Evolutionary conservation across 805 yeast genomes (phyloP), one percentile per base, ranked within the genome.

Genomic region (Saturnispora quitensis): DNA sequence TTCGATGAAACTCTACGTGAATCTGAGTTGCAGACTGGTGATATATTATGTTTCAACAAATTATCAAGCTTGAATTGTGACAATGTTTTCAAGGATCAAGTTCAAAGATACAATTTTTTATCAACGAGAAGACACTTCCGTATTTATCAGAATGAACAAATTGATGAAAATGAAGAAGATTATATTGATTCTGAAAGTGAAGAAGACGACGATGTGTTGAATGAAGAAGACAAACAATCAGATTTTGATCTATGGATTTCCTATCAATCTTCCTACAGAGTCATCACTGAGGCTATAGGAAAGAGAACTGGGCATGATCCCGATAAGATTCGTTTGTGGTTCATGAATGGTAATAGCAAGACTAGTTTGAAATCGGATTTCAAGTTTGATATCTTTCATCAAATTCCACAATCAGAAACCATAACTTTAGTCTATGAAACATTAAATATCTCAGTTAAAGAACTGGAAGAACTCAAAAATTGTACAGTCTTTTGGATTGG

Each of bases 391-490:
- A 43, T 55, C 59, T 49, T 49, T n/a, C 52, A 72, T 9, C 70
- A 77, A 56, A 69, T 72, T 5, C 72, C 70, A 56, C 71, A 73
- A 38, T 72, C 79, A 1, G 75, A 73, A 43, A 63, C 70, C 4
- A 47, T 66, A 43, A 62, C 60, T 7, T 76, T 91, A 53, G 83
- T 82, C 57, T 91, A 86, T 63, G 97, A 91, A 61, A 68, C 84
- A 1, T 73, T 93, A 60, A 85, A 81, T 45, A 81, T 89, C 43
- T 80, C 90, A 2, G 70, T 91, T 50, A 75, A 72, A 35, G 95
- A 89, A 55, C 77, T 84, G 60, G 99, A 93, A 66, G 81, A 77
- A 55, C 77, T 88, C 81, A 78, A 79, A 53, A 67, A 80, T 4
- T 68, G 90, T 42, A 79, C 74, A 49, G 72, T 91, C 20, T 74